Evolutionary conservation across 768 basidiomycete genomes (phyloP).

Genomic region (Leccinum uliginosum): DNA sequence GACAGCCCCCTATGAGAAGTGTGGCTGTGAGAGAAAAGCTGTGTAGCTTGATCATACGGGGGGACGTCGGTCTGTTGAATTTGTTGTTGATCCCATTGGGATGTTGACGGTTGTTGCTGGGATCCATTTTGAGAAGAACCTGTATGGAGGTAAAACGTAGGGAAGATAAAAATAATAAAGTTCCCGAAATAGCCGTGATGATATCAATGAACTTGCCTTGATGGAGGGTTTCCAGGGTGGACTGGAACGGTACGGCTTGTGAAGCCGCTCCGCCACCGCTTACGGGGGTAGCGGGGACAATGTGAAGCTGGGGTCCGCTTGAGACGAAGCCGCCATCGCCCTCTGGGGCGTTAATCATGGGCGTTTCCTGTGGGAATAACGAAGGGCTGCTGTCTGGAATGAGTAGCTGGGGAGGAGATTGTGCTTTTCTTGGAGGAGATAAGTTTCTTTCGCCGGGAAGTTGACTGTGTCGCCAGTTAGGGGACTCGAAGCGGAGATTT

Average conservation of each 20-base stretch:
- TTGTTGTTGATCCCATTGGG: conserved; percentile 35
- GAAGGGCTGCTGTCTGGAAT: conserved; percentile 54
- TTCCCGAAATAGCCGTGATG: conserved; percentile 31
- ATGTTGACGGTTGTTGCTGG: conserved; percentile 33
- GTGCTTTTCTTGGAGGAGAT: conserved; percentile 47
- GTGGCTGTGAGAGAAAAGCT: conserved; percentile 34
- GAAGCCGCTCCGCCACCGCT: conserved; percentile 51
- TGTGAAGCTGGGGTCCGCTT: conserved; percentile 62
- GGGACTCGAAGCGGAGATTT: conserved; percentile 61
- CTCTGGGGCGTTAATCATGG: conserved; percentile 59
- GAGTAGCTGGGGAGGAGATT: conserved; percentile 57
- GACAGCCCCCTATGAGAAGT: conserved; percentile 35
- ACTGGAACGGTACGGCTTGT: conserved; percentile 49
- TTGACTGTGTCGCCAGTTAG: conserved; percentile 48
- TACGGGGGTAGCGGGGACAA: conserved; percentile 81
- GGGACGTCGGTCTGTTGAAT: conserved; percentile 32
- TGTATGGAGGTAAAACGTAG: conserved; percentile 27
- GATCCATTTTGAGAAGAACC: conserved; percentile 29
- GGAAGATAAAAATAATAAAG: conserved; percentile 23
- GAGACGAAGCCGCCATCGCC: conserved; percentile 45
- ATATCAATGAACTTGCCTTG: conserved; percentile 46
- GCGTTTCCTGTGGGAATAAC: conserved; percentile 39
- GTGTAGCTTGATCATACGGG: conserved; percentile 26
- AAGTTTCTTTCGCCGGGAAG: conserved; percentile 41
- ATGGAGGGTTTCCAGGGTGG: conserved; percentile 44